Conservation (phyloP, 2,329 filamentous ascomycete genomes). For the Balansia obtecta region DNA sequence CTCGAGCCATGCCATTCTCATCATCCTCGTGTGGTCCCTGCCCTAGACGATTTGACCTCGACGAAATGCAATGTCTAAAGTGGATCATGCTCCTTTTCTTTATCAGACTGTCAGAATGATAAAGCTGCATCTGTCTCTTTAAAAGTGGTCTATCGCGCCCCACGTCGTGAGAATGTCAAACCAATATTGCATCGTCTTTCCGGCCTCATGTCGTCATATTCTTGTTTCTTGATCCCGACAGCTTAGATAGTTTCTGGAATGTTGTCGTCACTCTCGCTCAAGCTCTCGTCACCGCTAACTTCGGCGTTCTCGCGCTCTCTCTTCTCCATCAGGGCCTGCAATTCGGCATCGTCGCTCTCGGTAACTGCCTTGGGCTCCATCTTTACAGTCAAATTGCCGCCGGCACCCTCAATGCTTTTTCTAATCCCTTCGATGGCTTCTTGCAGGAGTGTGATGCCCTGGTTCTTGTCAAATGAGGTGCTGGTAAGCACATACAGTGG, state of each 20-base stretch:
- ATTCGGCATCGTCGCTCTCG: constrained; percentile 92
- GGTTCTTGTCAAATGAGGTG: constrained; percentile 85
- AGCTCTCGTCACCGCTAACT: constrained; percentile 92
- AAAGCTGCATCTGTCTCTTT: background rate
- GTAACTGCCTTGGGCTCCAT: constrained; percentile 99
- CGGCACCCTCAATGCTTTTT: constrained; percentile 62
- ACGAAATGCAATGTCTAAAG: background rate
- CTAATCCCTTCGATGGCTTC: constrained; percentile 83
- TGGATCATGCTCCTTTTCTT: background rate
- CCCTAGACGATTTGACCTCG: background rate
- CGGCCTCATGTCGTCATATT: background rate
- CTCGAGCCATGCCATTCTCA: background rate
- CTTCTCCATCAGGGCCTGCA: constrained; percentile 99
- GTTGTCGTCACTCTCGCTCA: constrained; percentile 90
- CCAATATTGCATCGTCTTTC: background rate
- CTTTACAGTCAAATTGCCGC: constrained; percentile 77
- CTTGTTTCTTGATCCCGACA: background rate
- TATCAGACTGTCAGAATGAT: background rate
- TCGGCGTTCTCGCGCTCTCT: constrained; percentile 94
- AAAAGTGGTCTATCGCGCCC: background rate
- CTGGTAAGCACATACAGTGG: constrained; percentile 93
- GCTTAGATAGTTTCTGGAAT: constrained; percentile 28
- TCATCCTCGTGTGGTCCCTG: background rate
- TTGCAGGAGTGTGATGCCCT: constrained; percentile 74
- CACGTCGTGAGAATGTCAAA: background rate